phyloP scores from a whole-genome alignment of 1,284 basidiomycete genomes.

The Ceratobasidium sp. region DNA sequence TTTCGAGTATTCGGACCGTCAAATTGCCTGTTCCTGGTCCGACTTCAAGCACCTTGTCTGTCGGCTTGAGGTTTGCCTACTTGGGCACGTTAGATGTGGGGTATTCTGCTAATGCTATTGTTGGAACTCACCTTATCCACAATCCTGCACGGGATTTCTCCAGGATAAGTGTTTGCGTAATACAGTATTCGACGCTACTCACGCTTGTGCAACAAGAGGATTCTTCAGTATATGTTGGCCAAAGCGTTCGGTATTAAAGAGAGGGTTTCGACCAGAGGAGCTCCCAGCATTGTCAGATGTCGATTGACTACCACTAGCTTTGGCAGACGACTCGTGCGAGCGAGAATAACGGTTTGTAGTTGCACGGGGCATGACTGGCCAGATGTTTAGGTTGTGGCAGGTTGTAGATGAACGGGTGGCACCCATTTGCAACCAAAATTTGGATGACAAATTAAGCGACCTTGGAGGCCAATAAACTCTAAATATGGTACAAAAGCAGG shows the following conservation, averaged over 20 bases:
- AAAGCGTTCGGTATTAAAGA: slow-evolving; percentile 94
- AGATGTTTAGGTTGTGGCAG: background rate
- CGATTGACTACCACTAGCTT: slow-evolving; percentile 59
- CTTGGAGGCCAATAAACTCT: too few relatives aligned
- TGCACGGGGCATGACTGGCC: slow-evolving; percentile 85
- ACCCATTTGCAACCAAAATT: slow-evolving; percentile 27
- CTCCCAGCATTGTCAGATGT: slow-evolving; percentile 47
- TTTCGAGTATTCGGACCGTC: slow-evolving; percentile 94
- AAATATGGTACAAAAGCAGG: background rate
- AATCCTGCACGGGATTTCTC: slow-evolving; percentile 66
- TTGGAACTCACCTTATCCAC: slow-evolving; percentile 73
- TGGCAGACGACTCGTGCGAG: slow-evolving; percentile 81
- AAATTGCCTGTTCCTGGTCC: slow-evolving; percentile 99
- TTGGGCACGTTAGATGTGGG: slow-evolving; percentile 45
- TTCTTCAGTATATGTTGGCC: slow-evolving; percentile 99
- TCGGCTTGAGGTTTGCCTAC: slow-evolving; percentile 92
- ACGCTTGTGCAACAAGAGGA: slow-evolving; percentile 90
- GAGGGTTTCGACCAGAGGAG: slow-evolving; percentile 70
- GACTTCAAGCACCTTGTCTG: slow-evolving; percentile 97
- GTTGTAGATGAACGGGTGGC: background rate
- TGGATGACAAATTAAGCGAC: slow-evolving; percentile 32
- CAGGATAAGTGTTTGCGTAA: slow-evolving; percentile 1
- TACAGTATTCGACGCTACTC: slow-evolving; percentile 55
- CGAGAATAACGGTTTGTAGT: slow-evolving; percentile 85
- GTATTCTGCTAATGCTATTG: background rate